Conservation (phyloP, 305 asterid species). For the Fraxinus floribunda region DNA sequence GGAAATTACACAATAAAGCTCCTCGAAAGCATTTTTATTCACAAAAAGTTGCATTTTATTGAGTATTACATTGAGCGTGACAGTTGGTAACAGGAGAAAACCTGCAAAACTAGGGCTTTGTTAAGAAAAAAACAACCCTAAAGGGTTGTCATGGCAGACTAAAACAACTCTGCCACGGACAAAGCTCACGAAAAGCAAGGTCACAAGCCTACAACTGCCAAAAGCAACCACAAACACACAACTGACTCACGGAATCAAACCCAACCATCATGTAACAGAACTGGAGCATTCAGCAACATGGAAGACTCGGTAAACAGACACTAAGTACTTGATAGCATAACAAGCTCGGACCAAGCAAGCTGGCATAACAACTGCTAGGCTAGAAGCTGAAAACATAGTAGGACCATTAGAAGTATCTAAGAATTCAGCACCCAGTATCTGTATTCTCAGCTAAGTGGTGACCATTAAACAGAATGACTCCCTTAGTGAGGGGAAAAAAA, state of each 20-base stretch:
- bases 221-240: slow-evolving; percentile 37
- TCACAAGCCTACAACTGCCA: slow-evolving; percentile 39
- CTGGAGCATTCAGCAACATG: slow-evolving; percentile 8
- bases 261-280: slow-evolving; percentile 22
- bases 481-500: slow-evolving; percentile 26
- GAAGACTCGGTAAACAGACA: slow-evolving; percentile 20
- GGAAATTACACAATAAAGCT: background rate
- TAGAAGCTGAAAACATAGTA: slow-evolving; percentile 39
- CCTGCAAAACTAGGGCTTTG: slow-evolving; percentile 65
- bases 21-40: background rate
- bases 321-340: slow-evolving; percentile 9
- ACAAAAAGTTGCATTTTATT: background rate
- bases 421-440: slow-evolving; percentile 39
- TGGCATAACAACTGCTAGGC: background rate
- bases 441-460: slow-evolving; percentile 40
- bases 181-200: slow-evolving; percentile 52
- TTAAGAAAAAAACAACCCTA: slow-evolving; percentile 41
- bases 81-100: background rate
- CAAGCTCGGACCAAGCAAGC: slow-evolving; percentile 14
- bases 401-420: slow-evolving; percentile 32
- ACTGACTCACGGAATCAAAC: slow-evolving; percentile 17
- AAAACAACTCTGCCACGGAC: slow-evolving; percentile 56
- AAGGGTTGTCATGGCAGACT: slow-evolving; percentile 53
- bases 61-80: background rate
- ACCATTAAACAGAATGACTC: slow-evolving; percentile 30